Conservation (phyloP, 441 rosid species). For the Pelargonium cotyledonis region DNA sequence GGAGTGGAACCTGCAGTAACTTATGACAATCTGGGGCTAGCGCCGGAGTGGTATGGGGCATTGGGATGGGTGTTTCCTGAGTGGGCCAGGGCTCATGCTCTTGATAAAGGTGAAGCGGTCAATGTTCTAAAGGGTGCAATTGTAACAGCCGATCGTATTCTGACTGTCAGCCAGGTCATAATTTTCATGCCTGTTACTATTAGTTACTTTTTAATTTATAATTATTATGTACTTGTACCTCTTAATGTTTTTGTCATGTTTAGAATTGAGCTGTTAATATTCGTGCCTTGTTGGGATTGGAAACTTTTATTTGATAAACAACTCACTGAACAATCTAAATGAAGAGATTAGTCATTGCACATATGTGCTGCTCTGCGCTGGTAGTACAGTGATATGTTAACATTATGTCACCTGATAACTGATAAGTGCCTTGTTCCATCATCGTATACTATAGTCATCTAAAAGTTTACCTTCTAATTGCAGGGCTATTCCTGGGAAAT, state of each 20-base stretch:
- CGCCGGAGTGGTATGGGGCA: conserved; percentile 85
- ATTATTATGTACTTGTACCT: no score
- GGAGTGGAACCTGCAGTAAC: conserved; percentile 91
- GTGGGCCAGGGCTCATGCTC: conserved; percentile 98
- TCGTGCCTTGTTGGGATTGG: conserved; percentile 1
- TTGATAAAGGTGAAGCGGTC: conserved; percentile 97
- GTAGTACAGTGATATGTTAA: not conserved
- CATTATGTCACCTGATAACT: no score
- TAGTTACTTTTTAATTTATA: not conserved
- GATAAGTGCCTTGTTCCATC: no score
- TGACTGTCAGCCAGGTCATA: conserved; percentile 86
- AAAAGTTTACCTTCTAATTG: conserved; percentile 15
- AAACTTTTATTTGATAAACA: conserved; percentile 11
- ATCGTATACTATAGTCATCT: no score
- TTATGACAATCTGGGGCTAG: conserved; percentile 65
- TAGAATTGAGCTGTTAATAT: not conserved
- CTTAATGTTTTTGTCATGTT: not conserved
- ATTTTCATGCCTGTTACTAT: not conserved
- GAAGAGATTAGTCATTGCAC: not conserved
- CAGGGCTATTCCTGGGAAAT: conserved; percentile 98
- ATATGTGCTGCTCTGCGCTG: not conserved
- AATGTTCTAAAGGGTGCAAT: conserved; percentile 92
- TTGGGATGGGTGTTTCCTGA: conserved; percentile 92
- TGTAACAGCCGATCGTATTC: conserved; percentile 80
- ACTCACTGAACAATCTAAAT: not conserved